Conservation (phyloP, 176 grass and related monocot genomes). For the Zea mays region Zm-B73-REFERENCE-NAM-5.0 NC_050097.1:25173501-25174000, state of each 20-base stretch:
- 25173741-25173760: no score
- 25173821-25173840: not conserved
- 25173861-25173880: not conserved
- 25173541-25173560: not conserved
- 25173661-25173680: not conserved
- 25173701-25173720: not conserved
- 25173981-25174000: constrained; percentile 34
- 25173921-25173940: constrained; percentile 34
- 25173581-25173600: not conserved
- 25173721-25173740: not conserved
- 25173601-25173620: not conserved
- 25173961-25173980: not conserved
- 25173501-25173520: no score
- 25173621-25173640: not conserved
- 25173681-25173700: not conserved
- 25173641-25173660: no score
- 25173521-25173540: no score
- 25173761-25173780: not conserved
- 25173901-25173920: not conserved
- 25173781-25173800: not conserved
- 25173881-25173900: not conserved
- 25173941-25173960: constrained; percentile 9
- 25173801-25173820: not conserved
- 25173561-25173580: not conserved
- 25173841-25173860: constrained; percentile 25